Evolutionary conservation across 345 rosid genomes (phyloP).

Genomic region (Gossypium longicalyx): DNA sequence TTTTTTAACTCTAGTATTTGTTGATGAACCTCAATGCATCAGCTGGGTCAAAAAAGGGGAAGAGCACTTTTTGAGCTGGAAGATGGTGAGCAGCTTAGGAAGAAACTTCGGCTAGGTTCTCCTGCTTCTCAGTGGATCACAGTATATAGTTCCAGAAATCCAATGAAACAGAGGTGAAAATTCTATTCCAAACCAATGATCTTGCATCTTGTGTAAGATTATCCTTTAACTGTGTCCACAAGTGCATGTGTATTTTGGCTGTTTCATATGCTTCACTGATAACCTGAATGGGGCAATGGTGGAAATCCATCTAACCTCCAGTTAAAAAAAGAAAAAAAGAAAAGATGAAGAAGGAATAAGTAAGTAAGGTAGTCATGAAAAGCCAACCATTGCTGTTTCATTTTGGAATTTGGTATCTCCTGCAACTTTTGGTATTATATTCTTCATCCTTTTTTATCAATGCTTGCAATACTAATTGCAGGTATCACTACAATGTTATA

Average conservation of each 20-base stretch:
- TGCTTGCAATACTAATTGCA: conserved; percentile 8
- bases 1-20: neutral
- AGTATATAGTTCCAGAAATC: conserved; percentile 52
- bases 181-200: neutral
- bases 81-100: conserved; percentile 57
- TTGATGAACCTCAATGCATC: conserved; percentile 29
- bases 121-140: conserved; percentile 67
- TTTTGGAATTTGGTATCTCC: neutral
- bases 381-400: neutral
- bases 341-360: neutral
- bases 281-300: neutral
- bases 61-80: conserved; percentile 40
- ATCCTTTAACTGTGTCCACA: neutral
- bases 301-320: neutral
- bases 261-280: conserved; percentile 7
- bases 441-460: neutral
- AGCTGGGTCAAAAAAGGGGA: conserved; percentile 62
- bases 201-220: neutral
- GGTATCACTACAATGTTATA: conserved; percentile 69
- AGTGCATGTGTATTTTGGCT: neutral
- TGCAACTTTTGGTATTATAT: neutral
- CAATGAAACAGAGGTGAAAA: conserved; percentile 66
- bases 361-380: neutral
- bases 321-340: neutral
- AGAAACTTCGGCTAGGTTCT: conserved; percentile 58